Evolutionary conservation across 2,329 filamentous ascomycete species (phyloP).

Genomic region (Fusarium euwallaceae): DNA sequence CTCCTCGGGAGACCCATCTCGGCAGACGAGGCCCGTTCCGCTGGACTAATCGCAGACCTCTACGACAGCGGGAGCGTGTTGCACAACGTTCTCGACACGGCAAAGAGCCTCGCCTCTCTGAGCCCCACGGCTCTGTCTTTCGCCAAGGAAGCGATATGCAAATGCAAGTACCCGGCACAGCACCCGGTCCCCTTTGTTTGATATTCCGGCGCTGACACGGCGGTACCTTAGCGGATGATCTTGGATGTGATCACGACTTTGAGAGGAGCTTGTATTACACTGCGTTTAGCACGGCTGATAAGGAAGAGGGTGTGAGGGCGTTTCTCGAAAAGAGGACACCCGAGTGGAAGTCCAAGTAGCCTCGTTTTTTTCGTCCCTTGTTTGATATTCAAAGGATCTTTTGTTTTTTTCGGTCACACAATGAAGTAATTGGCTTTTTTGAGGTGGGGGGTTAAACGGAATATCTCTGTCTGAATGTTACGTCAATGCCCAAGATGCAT

Average conservation of each 20-base stretch:
- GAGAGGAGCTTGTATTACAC: constrained; percentile 54
- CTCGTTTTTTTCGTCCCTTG: background rate
- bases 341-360: constrained; percentile 28
- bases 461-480: background rate
- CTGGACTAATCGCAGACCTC: constrained; percentile 46
- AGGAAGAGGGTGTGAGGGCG: constrained; percentile 48
- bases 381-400: background rate
- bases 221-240: constrained; percentile 39
- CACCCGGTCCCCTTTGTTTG: background rate
- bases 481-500: background rate
- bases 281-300: constrained; percentile 52
- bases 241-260: constrained; percentile 49
- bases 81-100: constrained; percentile 42
- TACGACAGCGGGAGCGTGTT: constrained; percentile 47
- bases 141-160: constrained; percentile 48
- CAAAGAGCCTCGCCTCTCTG: constrained; percentile 41
- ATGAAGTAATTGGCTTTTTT: background rate
- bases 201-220: background rate
- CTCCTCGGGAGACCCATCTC: constrained; percentile 46
- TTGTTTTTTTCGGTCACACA: background rate
- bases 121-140: constrained; percentile 46
- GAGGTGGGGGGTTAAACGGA: background rate
- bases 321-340: constrained; percentile 48
- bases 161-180: constrained; percentile 37
- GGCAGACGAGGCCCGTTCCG: constrained; percentile 43